phyloP scores from a whole-genome alignment of 2,329 filamentous ascomycete genomes.

The Aureobasidium vineae region DNA sequence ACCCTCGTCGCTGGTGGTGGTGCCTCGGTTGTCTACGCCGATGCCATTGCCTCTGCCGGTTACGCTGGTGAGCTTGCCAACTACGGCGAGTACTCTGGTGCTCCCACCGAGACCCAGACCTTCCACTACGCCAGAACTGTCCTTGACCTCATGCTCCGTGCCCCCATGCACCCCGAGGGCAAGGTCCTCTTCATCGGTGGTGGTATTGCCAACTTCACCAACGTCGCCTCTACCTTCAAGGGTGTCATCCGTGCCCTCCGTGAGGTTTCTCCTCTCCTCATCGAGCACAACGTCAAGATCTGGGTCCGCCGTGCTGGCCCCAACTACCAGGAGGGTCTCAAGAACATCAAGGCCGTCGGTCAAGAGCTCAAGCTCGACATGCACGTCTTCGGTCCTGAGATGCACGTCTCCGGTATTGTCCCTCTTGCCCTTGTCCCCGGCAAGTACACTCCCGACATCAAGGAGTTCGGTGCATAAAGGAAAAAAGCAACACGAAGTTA shows the following conservation, averaged over 20 bases:
- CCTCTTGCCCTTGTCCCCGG: slow-evolving; percentile 72
- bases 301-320: slow-evolving; percentile 90
- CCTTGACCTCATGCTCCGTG: slow-evolving; percentile 93
- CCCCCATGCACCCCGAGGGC: slow-evolving; percentile 79
- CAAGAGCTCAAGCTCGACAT: slow-evolving; percentile 93
- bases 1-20: slow-evolving; percentile 98
- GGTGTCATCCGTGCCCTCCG: slow-evolving; percentile 95
- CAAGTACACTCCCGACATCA: slow-evolving; percentile 58
- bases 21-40: slow-evolving; percentile 98
- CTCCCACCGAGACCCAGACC: slow-evolving; percentile 96
- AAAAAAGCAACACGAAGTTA: slow-evolving; percentile 23
- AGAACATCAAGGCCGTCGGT: slow-evolving; percentile 98
- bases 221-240: slow-evolving; percentile 97
- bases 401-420: slow-evolving; percentile 93
- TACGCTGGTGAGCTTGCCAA: slow-evolving; percentile 97
- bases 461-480: slow-evolving; percentile 58
- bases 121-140: slow-evolving; percentile 99
- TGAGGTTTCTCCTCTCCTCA: slow-evolving; percentile 79
- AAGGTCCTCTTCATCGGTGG: slow-evolving; percentile 99
- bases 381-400: slow-evolving; percentile 80
- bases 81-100: slow-evolving; percentile 99
- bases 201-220: slow-evolving; percentile 99
- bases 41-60: slow-evolving; percentile 94
- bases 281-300: slow-evolving; percentile 97
- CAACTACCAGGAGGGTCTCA: slow-evolving; percentile 99